Evolutionary conservation across 345 rosid genomes (phyloP).

Genomic region (Populus alba): DNA sequence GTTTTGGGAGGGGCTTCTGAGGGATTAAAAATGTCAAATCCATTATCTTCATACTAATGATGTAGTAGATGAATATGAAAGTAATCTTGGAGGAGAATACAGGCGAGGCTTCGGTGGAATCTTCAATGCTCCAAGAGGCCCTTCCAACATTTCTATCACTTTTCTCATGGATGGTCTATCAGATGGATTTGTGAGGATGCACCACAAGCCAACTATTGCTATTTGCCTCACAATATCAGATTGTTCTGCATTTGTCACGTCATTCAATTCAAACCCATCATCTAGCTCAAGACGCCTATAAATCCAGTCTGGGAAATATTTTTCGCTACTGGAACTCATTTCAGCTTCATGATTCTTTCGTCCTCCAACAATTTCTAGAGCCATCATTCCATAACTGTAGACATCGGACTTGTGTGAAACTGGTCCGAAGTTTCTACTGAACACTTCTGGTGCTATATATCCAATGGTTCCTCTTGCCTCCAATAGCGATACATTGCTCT

Average conservation of each 20-base stretch:
- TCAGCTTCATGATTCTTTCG: background rate
- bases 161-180: constrained; percentile 31
- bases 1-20: too few species aligned
- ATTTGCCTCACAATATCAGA: background rate
- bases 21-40: too few species aligned
- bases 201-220: constrained; percentile 22
- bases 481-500: background rate
- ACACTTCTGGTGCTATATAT: constrained; percentile 13
- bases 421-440: constrained; percentile 3
- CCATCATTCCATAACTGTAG: constrained; percentile 16
- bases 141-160: constrained; percentile 40
- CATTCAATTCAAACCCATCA: background rate
- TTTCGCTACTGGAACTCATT: background rate
- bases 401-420: background rate
- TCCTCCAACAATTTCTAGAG: constrained; percentile 1
- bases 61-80: background rate
- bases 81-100: background rate
- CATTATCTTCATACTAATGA: background rate
- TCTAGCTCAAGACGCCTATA: background rate
- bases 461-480: constrained; percentile 14
- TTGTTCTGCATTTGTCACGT: background rate
- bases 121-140: constrained; percentile 18
- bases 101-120: constrained; percentile 36
- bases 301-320: constrained; percentile 6
- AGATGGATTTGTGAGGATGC: constrained; percentile 30